Evolutionary conservation across 2,329 filamentous ascomycete species (phyloP), one percentile per base, ranked within the genome.

Genomic region (Phaeomoniella chlamydospora): DNA sequence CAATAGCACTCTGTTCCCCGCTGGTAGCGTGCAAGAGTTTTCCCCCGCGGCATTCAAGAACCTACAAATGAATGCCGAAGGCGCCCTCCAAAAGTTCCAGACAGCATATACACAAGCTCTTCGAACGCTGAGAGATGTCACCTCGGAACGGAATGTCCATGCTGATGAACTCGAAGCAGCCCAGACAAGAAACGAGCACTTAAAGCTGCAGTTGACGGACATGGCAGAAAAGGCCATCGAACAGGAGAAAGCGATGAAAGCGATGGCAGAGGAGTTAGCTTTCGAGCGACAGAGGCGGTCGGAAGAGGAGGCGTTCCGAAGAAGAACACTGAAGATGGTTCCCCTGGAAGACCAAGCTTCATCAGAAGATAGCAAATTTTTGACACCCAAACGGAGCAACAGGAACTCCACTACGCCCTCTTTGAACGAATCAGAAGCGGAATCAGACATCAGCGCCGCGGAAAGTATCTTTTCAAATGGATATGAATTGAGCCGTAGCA

Each of bases 141-240:
- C 64, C 22, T 67, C 65, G 3, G 70, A 74, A 44, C 67, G 72
- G 40, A 67, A 64, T 35, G 67, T 68, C 9, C 68, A 72, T 44
- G 59, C 63, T n/a, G 73, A 77, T 42, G 74, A 77, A 49, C 59
- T 73, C 0, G 70, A 74, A 41, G 73, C 76, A 45, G 65, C 70
- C 11, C 63, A 72, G 19, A 73, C 69, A 29, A 62, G 72, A 5
- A 62, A 68, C 11, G 58, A 64, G 26, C 67, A 74, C 44, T 54
- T 77, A 36, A 76, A 75, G 53, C 59, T 67, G 43, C 74, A 77
- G 50, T 57, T 78, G 14, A 68, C 75, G 48, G 69, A 68, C 26
- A 70, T 77, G 62, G 68, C 70, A 4, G 62, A 62, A 19, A 64
- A 65, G 40, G 65, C 68, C 2, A 53, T 60, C 12, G 66, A 74